Conservation (phyloP, 371 early-diverging fungal species). For the Zopfochytrium polystomum region DNA sequence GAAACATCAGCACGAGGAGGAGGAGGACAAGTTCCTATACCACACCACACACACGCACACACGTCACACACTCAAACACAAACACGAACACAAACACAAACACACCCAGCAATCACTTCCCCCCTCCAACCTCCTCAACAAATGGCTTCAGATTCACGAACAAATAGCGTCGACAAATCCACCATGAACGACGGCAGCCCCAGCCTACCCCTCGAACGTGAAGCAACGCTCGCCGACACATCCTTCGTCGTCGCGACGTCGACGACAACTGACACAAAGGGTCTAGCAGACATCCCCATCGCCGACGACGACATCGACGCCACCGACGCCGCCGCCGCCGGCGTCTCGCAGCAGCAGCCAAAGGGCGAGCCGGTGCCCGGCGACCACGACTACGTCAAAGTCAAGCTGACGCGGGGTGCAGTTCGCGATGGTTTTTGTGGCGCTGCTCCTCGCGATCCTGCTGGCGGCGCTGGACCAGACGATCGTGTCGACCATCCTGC, state of each 20-base stretch:
- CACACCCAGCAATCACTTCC: no score
- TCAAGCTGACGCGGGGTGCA: neutral
- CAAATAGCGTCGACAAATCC: no score
- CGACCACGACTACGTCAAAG: neutral
- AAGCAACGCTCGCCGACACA: neutral
- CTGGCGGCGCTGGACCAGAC: conserved; percentile 59
- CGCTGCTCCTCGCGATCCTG: neutral
- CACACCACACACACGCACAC: no score
- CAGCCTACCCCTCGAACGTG: neutral
- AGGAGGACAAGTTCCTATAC: no score
- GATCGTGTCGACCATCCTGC: conserved; percentile 53
- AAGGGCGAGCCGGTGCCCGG: neutral
- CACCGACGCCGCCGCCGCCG: neutral
- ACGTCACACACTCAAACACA: no score
- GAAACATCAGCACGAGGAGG: no score
- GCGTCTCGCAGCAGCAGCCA: neutral
- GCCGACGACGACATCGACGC: neutral
- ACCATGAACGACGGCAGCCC: no score
- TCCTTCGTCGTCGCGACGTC: neutral
- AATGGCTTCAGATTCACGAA: no score
- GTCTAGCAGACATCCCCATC: neutral
- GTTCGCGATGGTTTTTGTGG: neutral
- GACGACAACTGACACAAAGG: neutral
- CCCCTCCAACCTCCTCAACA: no score
- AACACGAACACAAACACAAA: no score